phyloP scores from a whole-genome alignment of 352 stramenopile species.

The Globisporangium emineosum region DNA sequence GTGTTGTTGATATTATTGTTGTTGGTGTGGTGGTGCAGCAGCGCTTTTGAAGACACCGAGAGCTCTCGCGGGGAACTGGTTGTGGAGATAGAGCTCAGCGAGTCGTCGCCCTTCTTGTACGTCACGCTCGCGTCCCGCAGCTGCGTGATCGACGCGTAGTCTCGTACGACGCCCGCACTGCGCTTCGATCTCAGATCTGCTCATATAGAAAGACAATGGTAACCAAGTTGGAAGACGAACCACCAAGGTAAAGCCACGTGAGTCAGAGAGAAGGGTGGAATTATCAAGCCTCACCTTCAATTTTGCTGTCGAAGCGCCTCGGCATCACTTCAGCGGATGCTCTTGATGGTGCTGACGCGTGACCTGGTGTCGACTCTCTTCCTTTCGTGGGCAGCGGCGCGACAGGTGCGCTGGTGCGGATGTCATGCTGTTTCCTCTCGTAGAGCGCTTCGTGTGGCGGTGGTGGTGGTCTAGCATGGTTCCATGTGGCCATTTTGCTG shows the following conservation, averaged over 20 bases:
- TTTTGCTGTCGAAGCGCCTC: slow-evolving; percentile 13
- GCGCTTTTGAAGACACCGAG: slow-evolving; percentile 17
- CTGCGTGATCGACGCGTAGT: slow-evolving; percentile 10
- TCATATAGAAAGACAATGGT: background rate
- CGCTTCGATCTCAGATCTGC: slow-evolving; percentile 16
- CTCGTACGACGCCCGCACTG: background rate
- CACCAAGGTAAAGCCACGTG: background rate
- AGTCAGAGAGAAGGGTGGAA: background rate
- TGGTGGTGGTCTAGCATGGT: background rate
- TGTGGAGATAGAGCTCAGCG: slow-evolving; percentile 26
- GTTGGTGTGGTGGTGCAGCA: slow-evolving; percentile 3
- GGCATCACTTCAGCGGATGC: background rate
- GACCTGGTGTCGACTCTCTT: background rate
- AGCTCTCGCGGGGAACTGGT: slow-evolving; percentile 21
- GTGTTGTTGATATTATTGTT: slow-evolving; percentile 6
- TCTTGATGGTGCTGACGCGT: background rate
- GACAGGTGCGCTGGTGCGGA: background rate
- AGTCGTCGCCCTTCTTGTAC: slow-evolving; percentile 4
- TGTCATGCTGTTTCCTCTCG: background rate
- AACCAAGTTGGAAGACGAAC: background rate
- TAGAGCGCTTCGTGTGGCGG: background rate
- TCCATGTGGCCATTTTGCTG: background rate
- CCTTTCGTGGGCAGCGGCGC: background rate
- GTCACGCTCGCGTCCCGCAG: background rate
- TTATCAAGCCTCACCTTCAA: slow-evolving; percentile 7